Percentiles rank a stretch among this genome's conserved stretches.
Evolutionary conservation across 225 moss, liverwort and hornwort species (phyloP).

Genomic region (Bryoerythrophyllum caledonicum): DNA sequence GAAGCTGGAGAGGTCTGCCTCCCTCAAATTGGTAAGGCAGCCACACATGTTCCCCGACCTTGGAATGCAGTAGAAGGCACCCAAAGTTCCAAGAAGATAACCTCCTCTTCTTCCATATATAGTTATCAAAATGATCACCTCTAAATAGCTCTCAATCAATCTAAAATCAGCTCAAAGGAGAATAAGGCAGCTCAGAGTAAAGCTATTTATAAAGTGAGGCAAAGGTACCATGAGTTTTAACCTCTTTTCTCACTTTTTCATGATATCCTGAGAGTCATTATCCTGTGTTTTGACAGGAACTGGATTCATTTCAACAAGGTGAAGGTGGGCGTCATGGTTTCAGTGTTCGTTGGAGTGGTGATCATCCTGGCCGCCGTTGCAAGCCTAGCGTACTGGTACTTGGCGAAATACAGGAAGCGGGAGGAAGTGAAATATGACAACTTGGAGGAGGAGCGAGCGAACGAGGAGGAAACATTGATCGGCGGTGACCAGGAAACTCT

Average conservation of each 20-base stretch:
- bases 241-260: background rate
- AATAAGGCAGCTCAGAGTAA: no score
- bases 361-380: slow-evolving; percentile 37
- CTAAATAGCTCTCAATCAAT: no score
- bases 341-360: slow-evolving; percentile 32
- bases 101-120: no score
- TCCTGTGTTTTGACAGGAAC: slow-evolving; percentile 35
- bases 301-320: slow-evolving; percentile 43
- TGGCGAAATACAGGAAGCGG: slow-evolving; percentile 49
- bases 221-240: no score
- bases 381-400: slow-evolving; percentile 54
- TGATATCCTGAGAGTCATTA: slow-evolving; percentile 1
- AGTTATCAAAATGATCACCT: no score
- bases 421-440: slow-evolving; percentile 43
- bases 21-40: slow-evolving; percentile 42
- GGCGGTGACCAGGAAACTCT: slow-evolving; percentile 45
- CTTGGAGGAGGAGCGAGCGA: slow-evolving; percentile 22
- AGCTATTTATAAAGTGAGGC: no score
- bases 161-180: no score
- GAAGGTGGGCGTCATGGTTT: slow-evolving; percentile 29
- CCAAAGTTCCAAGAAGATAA: no score
- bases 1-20: slow-evolving; percentile 69
- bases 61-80: no score
- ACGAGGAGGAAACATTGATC: slow-evolving; percentile 47
- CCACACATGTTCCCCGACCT: background rate